Evolutionary conservation across 305 asterid genomes (phyloP).

Genomic region (Fraxinus greggii): DNA sequence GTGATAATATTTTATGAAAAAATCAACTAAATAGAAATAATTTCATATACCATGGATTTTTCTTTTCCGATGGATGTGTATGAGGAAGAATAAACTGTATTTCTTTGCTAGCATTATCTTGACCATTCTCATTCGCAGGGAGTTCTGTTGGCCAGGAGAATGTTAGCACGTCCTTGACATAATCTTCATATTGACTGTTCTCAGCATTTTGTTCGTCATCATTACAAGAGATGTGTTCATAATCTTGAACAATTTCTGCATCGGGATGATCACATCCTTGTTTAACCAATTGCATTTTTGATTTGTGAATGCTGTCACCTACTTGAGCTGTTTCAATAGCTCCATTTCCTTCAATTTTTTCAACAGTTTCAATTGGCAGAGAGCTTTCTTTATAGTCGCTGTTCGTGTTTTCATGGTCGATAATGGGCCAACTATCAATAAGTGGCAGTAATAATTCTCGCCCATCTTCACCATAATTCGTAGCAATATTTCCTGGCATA

Average conservation of each 20-base stretch:
- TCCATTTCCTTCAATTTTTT: conserved; percentile 16
- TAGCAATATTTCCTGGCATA: neutral
- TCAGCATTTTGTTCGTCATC: conserved; percentile 16
- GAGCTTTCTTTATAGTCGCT: conserved; percentile 5
- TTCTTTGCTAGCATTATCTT: neutral
- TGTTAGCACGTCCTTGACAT: neutral
- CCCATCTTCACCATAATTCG: conserved; percentile 1
- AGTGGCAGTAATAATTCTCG: neutral
- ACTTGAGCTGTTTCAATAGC: conserved; percentile 4
- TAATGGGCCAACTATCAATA: conserved; percentile 2
- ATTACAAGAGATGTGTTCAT: neutral
- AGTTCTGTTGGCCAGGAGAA: neutral
- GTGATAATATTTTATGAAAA: neutral
- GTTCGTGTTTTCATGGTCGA: conserved; percentile 16
- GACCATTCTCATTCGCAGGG: neutral
- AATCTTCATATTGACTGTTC: neutral
- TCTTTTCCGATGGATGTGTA: neutral
- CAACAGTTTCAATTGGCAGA: neutral
- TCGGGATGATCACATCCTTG: neutral
- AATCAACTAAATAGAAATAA: neutral
- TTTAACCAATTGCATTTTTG: conserved; percentile 9
- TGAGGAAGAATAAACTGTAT: neutral
- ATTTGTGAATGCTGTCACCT: neutral
- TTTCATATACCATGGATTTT: neutral
- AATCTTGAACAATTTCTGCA: conserved; percentile 11